Conservation (phyloP, 495 filamentous ascomycete species). For the Ramalina intermedia region DNA sequence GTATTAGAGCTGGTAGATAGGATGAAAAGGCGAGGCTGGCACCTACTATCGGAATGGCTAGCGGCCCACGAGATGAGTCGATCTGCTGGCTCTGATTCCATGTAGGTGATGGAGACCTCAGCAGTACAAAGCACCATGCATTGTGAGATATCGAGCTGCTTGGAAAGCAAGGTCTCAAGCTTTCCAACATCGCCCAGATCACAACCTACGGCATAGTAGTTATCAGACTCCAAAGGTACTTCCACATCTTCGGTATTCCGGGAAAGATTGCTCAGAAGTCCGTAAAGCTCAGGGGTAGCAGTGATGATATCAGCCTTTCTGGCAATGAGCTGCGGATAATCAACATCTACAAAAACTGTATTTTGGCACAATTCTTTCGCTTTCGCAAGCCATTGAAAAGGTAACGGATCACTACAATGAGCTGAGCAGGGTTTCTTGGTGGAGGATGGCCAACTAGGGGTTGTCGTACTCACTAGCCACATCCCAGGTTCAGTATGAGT, state of each 20-base stretch:
- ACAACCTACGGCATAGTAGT: slow-evolving; percentile 70
- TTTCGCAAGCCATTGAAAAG: slow-evolving; percentile 63
- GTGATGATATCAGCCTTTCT: slow-evolving; percentile 56
- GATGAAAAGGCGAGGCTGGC: not conserved
- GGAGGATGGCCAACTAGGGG: not conserved
- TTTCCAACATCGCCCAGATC: slow-evolving; percentile 54
- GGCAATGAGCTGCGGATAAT: slow-evolving; percentile 66
- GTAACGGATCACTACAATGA: slow-evolving; percentile 61
- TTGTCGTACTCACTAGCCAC: slow-evolving; percentile 61
- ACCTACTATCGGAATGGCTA: slow-evolving; percentile 44
- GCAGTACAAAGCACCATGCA: slow-evolving; percentile 63
- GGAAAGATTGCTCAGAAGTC: slow-evolving; percentile 35
- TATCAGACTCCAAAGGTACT: slow-evolving; percentile 45
- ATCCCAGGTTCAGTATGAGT: slow-evolving; percentile 74
- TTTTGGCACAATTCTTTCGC: slow-evolving; percentile 39
- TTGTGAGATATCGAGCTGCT: slow-evolving; percentile 36
- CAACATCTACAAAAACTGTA: slow-evolving; percentile 68
- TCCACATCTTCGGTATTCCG: slow-evolving; percentile 26
- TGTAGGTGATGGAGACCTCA: slow-evolving; percentile 85
- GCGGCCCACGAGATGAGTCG: slow-evolving; percentile 56
- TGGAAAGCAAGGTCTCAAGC: slow-evolving; percentile 41
- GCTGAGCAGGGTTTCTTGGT: not conserved
- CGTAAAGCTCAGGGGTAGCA: slow-evolving; percentile 40
- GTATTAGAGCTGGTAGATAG: not conserved
- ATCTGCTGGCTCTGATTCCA: slow-evolving; percentile 64